Evolutionary conservation across 2,329 filamentous ascomycete genomes (phyloP).

Genomic region (Fusarium sp.): DNA sequence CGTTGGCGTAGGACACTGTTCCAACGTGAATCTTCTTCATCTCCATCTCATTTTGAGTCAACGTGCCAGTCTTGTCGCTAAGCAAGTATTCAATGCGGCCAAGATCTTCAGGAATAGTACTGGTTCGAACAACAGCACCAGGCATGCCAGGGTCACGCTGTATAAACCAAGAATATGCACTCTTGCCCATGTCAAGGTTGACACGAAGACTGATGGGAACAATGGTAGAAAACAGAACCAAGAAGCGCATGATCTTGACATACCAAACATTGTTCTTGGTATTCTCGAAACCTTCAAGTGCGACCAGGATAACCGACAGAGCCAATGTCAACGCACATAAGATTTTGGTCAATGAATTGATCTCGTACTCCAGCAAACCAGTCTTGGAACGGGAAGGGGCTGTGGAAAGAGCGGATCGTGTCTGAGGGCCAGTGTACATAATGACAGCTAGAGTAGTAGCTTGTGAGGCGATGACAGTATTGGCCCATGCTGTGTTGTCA

Average conservation of each 20-base stretch:
- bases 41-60: constrained; percentile 99
- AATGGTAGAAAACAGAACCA: constrained; percentile 98
- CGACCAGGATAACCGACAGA: constrained; percentile 88
- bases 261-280: constrained; percentile 82
- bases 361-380: constrained; percentile 92
- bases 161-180: constrained; percentile 95
- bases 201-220: constrained; percentile 97
- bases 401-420: constrained; percentile 91
- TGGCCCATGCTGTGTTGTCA: constrained; percentile 98
- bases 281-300: constrained; percentile 81
- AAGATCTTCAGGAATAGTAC: constrained; percentile 96
- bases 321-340: constrained; percentile 88
- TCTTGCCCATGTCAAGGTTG: constrained; percentile 97
- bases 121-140: constrained; percentile 92
- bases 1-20: constrained; percentile 97
- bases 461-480: constrained; percentile 95
- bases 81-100: constrained; percentile 96
- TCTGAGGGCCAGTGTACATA: constrained; percentile 94
- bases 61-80: constrained; percentile 97
- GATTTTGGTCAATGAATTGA: constrained; percentile 97
- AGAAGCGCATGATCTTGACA: constrained; percentile 96
- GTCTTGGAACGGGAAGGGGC: constrained; percentile 93
- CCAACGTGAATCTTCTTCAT: constrained; percentile 99
- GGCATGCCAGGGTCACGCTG: constrained; percentile 90
- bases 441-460: constrained; percentile 89